Evolutionary conservation across 345 rosid species (phyloP), one percentile per base, ranked within the genome.

Genomic region (Eucalyptus pauciflora): DNA sequence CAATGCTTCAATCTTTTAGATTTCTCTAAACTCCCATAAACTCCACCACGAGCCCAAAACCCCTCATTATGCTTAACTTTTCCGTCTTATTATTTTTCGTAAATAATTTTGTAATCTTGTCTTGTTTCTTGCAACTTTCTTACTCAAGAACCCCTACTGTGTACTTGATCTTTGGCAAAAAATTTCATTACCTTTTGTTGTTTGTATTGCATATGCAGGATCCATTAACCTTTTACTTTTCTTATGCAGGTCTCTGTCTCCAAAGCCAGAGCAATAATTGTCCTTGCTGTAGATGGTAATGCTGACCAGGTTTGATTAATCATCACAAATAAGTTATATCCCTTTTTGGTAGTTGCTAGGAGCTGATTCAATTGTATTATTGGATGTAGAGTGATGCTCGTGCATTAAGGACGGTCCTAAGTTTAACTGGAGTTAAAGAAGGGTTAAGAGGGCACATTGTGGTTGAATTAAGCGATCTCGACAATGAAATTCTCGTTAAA

Each of bases 211-310:
- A 76, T 20, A 76, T 27, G 62, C 46, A 54, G 18, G 41, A 89
- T 14, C 33, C 64, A 20, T 50, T 62, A 14, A 46, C 33, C 76
- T 54, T 24, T 85, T 31, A 85, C 22, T 87, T 88, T 71, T 60
- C 56, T 69, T 90, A 31, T 89, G 86, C 76, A 96, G 97, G 96
- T 96, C 60, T 96, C 97, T 80, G 97, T 96, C 89, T 96, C 96
- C 88, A 96, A 95, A 91, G 96, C 96, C 86, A 94, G 95, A 89
- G 95, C 96, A 60, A 92, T 96, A 90, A 51, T 96, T 89, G 96
- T 96, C 89, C 96, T 96, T 87, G 97, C 97, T 85, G 95, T 92
- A 69, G 97, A 95, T 87, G 97, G 96, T 91, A 96, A 96, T 92
- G 97, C 97, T 89, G 96, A 96, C 89, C 97, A 96, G 97, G 97